phyloP scores from a whole-genome alignment of 352 stramenopile genomes.

The Nothophytophthora sp. region DNA sequence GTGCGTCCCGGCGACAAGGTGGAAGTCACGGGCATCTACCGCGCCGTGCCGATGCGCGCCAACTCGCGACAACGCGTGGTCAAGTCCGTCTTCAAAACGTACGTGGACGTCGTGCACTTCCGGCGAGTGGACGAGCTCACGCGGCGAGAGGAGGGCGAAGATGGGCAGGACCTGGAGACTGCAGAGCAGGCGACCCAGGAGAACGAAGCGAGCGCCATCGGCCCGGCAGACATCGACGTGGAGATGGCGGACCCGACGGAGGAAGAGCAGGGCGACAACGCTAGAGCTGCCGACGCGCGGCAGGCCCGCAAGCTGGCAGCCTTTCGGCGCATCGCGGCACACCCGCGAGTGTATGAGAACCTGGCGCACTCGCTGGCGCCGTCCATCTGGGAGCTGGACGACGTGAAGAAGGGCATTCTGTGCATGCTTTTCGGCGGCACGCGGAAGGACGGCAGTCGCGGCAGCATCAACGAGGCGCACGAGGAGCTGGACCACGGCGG shows the following conservation, averaged over 20 bases:
- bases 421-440: constrained; percentile 99
- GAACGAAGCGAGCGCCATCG: constrained; percentile 22
- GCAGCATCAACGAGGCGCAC: constrained; percentile 46
- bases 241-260: constrained; percentile 32
- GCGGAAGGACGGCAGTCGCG: constrained; percentile 66
- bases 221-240: constrained; percentile 33
- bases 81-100: constrained; percentile 98
- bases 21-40: constrained; percentile 97
- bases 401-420: constrained; percentile 99
- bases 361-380: constrained; percentile 78
- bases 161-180: constrained; percentile 16
- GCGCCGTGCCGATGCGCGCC: constrained; percentile 93
- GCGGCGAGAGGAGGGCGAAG: constrained; percentile 41
- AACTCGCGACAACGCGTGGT: constrained; percentile 95
- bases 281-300: constrained; percentile 51
- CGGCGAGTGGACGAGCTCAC: constrained; percentile 85
- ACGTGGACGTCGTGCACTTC: constrained; percentile 99
- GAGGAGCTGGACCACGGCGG: constrained; percentile 32
- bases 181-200: constrained; percentile 7
- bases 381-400: constrained; percentile 95
- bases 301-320: constrained; percentile 58
- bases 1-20: constrained; percentile 97
- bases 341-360: constrained; percentile 85
- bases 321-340: constrained; percentile 74
- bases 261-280: constrained; percentile 37